phyloP scores from a whole-genome alignment of 805 yeast genomes.

The Nadsonia fulvescens region DNA sequence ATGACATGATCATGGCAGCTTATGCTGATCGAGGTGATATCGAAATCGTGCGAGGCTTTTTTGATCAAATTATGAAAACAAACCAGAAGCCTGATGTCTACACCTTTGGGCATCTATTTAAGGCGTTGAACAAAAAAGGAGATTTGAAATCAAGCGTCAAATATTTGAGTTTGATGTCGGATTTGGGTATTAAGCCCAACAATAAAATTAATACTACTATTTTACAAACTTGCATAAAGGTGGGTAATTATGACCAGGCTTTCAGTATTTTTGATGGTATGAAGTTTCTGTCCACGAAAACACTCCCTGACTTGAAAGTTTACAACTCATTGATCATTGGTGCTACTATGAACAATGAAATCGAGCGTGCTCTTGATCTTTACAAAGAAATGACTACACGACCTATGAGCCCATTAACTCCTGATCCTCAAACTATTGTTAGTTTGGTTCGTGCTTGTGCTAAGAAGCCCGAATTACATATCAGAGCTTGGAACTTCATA shows the following conservation, averaged over 20 bases:
- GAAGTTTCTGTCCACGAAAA: slow-evolving; percentile 53
- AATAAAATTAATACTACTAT: slow-evolving; percentile 32
- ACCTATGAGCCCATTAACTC: slow-evolving; percentile 19
- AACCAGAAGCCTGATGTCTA: slow-evolving; percentile 12
- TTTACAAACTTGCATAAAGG: slow-evolving; percentile 40
- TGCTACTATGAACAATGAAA: slow-evolving; percentile 40
- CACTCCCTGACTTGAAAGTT: slow-evolving; percentile 49
- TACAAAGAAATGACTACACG: slow-evolving; percentile 44
- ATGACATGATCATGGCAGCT: slow-evolving; percentile 16
- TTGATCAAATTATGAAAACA: slow-evolving; percentile 10
- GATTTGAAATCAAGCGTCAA: slow-evolving; percentile 12
- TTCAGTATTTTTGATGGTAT: slow-evolving; percentile 61
- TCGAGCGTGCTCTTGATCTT: slow-evolving; percentile 61
- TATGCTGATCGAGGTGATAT: slow-evolving; percentile 16
- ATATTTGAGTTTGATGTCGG: slow-evolving; percentile 8
- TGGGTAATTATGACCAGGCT: slow-evolving; percentile 37
- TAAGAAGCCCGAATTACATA: slow-evolving; percentile 26
- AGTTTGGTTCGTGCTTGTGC: slow-evolving; percentile 56
- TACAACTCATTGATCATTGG: slow-evolving; percentile 59
- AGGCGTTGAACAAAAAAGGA: slow-evolving; percentile 14
- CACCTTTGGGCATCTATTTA: slow-evolving; percentile 18
- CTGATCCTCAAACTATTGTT: slow-evolving; percentile 29
- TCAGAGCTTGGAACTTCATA: slow-evolving; percentile 64
- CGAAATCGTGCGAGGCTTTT: slow-evolving; percentile 10
- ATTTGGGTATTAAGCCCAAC: slow-evolving; percentile 6